Conservation (phyloP, 768 basidiomycete species). For the Podaxis sp. region DNA sequence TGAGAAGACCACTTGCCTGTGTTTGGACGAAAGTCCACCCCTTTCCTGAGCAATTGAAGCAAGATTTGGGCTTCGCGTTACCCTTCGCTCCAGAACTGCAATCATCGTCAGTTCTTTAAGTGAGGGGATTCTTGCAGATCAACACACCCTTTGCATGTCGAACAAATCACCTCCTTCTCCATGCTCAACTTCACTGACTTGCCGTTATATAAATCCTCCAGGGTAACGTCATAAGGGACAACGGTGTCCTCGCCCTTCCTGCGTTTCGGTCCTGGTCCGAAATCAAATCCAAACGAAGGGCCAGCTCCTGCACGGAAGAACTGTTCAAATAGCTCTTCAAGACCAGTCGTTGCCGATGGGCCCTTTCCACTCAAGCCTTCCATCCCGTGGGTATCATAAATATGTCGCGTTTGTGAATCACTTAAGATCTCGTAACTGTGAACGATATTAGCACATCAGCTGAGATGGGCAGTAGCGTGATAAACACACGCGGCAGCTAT, state of each 20-base stretch:
- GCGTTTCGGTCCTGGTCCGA: slow-evolving; percentile 53
- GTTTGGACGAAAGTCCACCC: slow-evolving; percentile 68
- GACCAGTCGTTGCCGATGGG: slow-evolving; percentile 51
- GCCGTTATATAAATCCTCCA: slow-evolving; percentile 93
- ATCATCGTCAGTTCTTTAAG: slow-evolving; percentile 16
- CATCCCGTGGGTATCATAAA: slow-evolving; percentile 76
- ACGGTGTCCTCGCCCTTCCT: slow-evolving; percentile 70
- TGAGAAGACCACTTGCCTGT: slow-evolving; percentile 37
- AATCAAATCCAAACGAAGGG: slow-evolving; percentile 63
- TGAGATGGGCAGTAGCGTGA: slow-evolving; percentile 3
- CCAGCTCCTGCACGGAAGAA: slow-evolving; percentile 59
- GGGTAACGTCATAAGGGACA: slow-evolving; percentile 79
- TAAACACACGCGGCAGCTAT: slow-evolving; percentile 79
- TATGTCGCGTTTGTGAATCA: slow-evolving; percentile 63
- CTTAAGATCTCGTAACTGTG: slow-evolving; percentile 80
- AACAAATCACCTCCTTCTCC: slow-evolving; percentile 83
- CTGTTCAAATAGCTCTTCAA: slow-evolving; percentile 72
- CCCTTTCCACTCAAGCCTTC: slow-evolving; percentile 57
- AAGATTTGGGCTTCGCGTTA: slow-evolving; percentile 82
- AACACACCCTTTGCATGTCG: slow-evolving; percentile 74
- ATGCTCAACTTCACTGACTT: slow-evolving; percentile 87
- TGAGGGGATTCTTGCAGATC: slow-evolving; percentile 5
- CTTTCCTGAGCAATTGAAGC: slow-evolving; percentile 80
- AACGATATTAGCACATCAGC: slow-evolving; percentile 15
- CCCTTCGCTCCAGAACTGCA: slow-evolving; percentile 78